Evolutionary conservation across 1,284 basidiomycete species (phyloP).

Genomic region (Cystobasidium pallidum): DNA sequence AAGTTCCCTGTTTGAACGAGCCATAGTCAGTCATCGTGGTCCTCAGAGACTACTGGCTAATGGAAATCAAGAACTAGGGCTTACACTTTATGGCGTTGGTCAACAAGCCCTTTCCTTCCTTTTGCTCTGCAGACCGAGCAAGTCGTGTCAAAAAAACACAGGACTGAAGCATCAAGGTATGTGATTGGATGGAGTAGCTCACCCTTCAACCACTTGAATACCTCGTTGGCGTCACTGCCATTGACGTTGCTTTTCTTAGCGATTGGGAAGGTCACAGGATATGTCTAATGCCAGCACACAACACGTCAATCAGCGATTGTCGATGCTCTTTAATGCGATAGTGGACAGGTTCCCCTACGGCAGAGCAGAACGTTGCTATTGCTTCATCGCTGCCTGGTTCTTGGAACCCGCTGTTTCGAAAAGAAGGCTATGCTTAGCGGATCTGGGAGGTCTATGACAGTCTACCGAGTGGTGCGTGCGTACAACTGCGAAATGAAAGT

Average conservation of each 20-base stretch:
- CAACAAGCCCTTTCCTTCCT: constrained; percentile 24
- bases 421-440: constrained; percentile 2
- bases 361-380: constrained; percentile 48
- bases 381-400: constrained; percentile 39
- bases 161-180: neutral
- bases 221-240: constrained; percentile 56
- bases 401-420: constrained; percentile 16
- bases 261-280: constrained; percentile 53
- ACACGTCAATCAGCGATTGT: neutral
- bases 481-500: constrained; percentile 8
- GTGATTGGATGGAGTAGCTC: neutral
- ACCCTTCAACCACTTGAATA: constrained; percentile 56
- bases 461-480: constrained; percentile 33
- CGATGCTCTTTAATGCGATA: no score
- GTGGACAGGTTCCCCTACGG: neutral
- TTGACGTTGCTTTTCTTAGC: constrained; percentile 57
- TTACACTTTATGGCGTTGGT: constrained; percentile 50
- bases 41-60: no score
- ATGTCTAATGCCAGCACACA: constrained; percentile 36
- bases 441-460: neutral
- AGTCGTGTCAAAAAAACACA: neutral
- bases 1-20: constrained; percentile 21
- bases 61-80: constrained; percentile 51
- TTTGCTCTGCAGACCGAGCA: constrained; percentile 40
- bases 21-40: no score